These are phyloP conservation scores for Cenchrus purpureus DNA, from an alignment of 176 grass and related monocot species.

Conservation along the genomic window DNA sequence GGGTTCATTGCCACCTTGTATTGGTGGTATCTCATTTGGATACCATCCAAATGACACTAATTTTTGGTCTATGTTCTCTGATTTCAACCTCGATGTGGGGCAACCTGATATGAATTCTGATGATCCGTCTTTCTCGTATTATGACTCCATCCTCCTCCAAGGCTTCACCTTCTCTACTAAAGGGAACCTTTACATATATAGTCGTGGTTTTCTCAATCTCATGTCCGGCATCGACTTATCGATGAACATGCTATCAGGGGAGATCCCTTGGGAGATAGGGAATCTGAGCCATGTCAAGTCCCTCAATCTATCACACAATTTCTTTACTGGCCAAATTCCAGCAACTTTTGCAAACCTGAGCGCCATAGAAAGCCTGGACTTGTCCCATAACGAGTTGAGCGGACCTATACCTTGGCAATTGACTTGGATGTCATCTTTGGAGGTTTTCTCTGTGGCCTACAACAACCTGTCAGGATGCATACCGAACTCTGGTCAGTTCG, in stretches of 20 bases:
- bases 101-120: too few relatives aligned
- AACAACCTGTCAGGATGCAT: constrained; percentile 43
- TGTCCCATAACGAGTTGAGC: background rate
- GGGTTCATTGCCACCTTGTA: too few relatives aligned
- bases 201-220: background rate
- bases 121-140: too few relatives aligned
- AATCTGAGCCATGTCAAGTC: background rate
- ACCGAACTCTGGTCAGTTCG: constrained; percentile 20
- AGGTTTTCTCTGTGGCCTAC: constrained; percentile 29
- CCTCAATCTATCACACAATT: background rate
- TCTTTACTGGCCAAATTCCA: background rate
- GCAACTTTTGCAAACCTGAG: background rate
- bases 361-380: background rate
- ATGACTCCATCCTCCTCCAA: too few relatives aligned
- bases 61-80: too few relatives aligned
- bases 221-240: background rate
- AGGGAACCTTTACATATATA: background rate
- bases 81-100: too few relatives aligned
- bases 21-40: too few relatives aligned
- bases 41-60: too few relatives aligned
- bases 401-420: background rate
- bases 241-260: background rate
- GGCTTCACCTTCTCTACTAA: background rate
- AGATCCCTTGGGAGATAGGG: background rate
- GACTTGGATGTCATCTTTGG: background rate